Conservation (phyloP, 768 basidiomycete genomes). For the Suillus sp. region DNA sequence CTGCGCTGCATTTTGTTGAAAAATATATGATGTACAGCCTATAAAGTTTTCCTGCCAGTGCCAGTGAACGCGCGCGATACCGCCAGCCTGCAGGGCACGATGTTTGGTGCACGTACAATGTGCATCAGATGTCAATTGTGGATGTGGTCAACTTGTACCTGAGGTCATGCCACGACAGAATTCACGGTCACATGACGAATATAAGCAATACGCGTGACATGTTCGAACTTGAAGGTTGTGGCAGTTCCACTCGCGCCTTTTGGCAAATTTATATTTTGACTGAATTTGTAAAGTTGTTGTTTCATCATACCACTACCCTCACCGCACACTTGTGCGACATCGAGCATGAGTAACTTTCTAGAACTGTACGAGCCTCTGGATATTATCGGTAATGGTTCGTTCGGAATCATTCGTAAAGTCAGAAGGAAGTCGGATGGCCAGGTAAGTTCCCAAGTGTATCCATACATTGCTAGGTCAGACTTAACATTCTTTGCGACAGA, state of each 20-base stretch:
- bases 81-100: not conserved
- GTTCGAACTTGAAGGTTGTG: conserved; percentile 22
- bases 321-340: conserved; percentile 14
- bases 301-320: not conserved
- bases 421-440: conserved; percentile 78
- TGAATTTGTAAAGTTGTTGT: conserved; percentile 2
- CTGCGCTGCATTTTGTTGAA: not conserved
- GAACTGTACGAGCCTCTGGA: conserved; percentile 87
- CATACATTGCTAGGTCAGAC: not conserved
- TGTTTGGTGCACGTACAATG: not conserved
- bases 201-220: conserved; percentile 20
- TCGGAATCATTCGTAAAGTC: conserved; percentile 97
- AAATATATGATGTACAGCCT: not conserved
- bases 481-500: conserved; percentile 38
- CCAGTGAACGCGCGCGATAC: not conserved
- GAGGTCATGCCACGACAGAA: conserved; percentile 7
- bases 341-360: conserved; percentile 46
- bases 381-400: conserved; percentile 95
- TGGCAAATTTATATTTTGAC: conserved; percentile 27
- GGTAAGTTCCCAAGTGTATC: conserved; percentile 47
- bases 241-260: conserved; percentile 14
- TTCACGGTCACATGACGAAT: conserved; percentile 32
- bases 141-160: not conserved
- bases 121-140: not conserved
- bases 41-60: not conserved